A percentile compares a stretch with the other conserved stretches of the same genome.
Conservation (phyloP, 1,139 yeast genomes). For the Blastobotrys illinoisensis region DNA sequence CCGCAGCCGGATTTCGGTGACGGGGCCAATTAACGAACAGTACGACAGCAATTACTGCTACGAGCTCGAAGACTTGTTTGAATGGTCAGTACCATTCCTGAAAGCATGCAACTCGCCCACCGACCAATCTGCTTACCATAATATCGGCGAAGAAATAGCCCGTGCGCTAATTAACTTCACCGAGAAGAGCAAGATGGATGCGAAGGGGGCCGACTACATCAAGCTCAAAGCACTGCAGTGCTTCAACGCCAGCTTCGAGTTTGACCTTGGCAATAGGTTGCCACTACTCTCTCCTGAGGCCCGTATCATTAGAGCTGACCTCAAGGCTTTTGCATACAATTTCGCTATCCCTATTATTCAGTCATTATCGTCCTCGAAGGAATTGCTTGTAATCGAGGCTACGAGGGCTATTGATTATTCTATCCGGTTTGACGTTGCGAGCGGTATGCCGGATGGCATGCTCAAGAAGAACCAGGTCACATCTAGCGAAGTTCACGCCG, state of each 20-base stretch:
- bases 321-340: slow-evolving; percentile 7
- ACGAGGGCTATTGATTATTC: slow-evolving; percentile 9
- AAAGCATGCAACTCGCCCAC: background rate
- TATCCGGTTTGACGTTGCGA: slow-evolving; percentile 16
- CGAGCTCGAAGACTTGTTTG: slow-evolving; percentile 4
- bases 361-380: slow-evolving; percentile 7
- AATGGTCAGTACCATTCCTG: slow-evolving; percentile 7
- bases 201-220: background rate
- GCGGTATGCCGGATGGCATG: slow-evolving; percentile 18
- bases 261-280: slow-evolving; percentile 4
- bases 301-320: slow-evolving; percentile 8
- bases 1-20: background rate
- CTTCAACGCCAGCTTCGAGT: slow-evolving; percentile 2
- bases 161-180: slow-evolving; percentile 3
- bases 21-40: background rate
- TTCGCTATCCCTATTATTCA: slow-evolving; percentile 3
- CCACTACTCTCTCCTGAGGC: slow-evolving; percentile 7
- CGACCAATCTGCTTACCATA: background rate
- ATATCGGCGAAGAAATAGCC: slow-evolving; percentile 6
- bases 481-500: slow-evolving; percentile 14
- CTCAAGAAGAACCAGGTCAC: slow-evolving; percentile 7
- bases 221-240: slow-evolving; percentile 3
- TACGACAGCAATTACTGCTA: slow-evolving; percentile 7
- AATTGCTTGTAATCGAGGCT: slow-evolving; percentile 8
- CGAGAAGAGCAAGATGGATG: background rate